These are phyloP conservation scores for Beauveria caledonica DNA, from an alignment of 2,329 filamentous ascomycete species.

Conservation along the genomic window DNA sequence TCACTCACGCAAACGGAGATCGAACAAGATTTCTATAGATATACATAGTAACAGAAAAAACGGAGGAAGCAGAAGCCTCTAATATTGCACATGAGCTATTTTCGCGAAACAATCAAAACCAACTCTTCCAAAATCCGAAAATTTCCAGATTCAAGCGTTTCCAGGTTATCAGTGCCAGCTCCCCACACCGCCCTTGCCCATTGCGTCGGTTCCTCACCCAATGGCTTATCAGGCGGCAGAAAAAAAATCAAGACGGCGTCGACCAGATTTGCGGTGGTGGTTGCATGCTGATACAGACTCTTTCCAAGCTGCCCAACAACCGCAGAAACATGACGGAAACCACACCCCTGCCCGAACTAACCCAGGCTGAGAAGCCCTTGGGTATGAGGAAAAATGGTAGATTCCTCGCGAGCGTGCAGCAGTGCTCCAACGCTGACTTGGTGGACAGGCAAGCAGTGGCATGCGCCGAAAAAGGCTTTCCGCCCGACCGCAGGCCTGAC, in stretches of 20 bases:
- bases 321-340: not conserved
- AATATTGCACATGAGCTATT: too few species aligned
- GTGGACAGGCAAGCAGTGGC: slow-evolving; percentile 84
- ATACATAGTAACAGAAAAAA: too few species aligned
- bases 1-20: too few species aligned
- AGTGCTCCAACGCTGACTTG: not conserved
- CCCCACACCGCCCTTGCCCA: slow-evolving; percentile 4
- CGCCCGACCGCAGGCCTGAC: slow-evolving; percentile 70
- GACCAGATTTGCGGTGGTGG: not conserved
- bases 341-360: not conserved
- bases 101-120: too few species aligned
- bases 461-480: slow-evolving; percentile 73
- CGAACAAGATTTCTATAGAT: too few species aligned
- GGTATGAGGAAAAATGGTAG: slow-evolving; percentile 11
- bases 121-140: too few species aligned
- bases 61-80: too few species aligned
- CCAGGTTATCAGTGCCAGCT: not conserved
- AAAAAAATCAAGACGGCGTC: not conserved
- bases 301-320: not conserved
- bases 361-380: slow-evolving; percentile 6
- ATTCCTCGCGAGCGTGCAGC: not conserved
- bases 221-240: not conserved
- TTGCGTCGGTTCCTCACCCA: not conserved
- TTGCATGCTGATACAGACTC: not conserved
- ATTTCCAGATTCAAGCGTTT: not conserved